Base-by-base conservation (phyloP, 352 stramenopile species). In the Phytopythium boreale region DNA sequence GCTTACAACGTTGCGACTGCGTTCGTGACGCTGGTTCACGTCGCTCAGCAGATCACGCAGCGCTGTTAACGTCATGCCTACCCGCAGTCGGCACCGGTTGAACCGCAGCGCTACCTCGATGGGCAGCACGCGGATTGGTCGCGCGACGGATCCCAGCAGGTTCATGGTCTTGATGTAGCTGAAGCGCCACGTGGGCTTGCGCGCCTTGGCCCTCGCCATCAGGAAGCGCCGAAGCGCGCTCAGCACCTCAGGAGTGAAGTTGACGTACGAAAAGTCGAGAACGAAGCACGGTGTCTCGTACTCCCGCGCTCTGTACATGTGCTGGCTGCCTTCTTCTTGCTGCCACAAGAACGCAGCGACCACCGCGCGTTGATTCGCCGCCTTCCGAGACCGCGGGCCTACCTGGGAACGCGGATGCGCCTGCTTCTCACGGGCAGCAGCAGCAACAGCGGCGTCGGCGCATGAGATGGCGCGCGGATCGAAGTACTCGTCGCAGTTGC, bases 81-180 rank as follows among this genome's bases (percentile, higher is more conserved):
- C 14, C 9, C 59, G 52, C 17, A 72, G 20, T 27, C 36, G 29
- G 27, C 69, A 74, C 2, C 61, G 49, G 1, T 59, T 64, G 51
- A 85, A 82, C 56, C 72, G 61, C 20, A 85, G 50, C 39, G 50
- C 61, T 14, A 85, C 65, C 20, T 64, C 37, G 15, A 84, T 63
- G 41, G 19, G 26, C 5, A 64, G 63, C 20, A 26, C 29, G 4
- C 27, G 61, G 14, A 51, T 20, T 24, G 36, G 24, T 24, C 56
- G 24, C 24, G 56, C 26, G 12, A 51, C 56, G 11, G 37, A 36
- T 4, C 63, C 43, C 31, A 85, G 17, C 2, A 70, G 46, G 0
- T 68, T 59, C 58, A 80, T 75, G 4, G 70, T 62, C 26, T 59
- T 68, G 49, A 68, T 53, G 34, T 68, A 78, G 46, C 49, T 68